Evolutionary conservation across 2,329 filamentous ascomycete genomes (phyloP).

Genomic region (Xylaria sp.): DNA sequence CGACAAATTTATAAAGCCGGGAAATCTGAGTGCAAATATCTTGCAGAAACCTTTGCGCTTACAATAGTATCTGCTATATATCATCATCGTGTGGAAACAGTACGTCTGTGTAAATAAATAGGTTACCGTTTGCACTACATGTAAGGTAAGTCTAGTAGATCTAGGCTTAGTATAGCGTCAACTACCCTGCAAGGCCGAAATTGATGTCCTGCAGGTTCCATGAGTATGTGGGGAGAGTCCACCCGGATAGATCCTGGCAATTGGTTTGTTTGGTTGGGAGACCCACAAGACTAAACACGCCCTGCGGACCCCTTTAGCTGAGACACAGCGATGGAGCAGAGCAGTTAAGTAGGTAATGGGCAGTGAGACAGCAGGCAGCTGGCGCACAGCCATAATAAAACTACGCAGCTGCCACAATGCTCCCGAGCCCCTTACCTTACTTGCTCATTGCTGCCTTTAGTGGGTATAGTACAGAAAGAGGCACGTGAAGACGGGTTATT

Average conservation of each 20-base stretch:
- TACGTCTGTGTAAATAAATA: not conserved
- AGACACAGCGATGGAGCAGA: not conserved
- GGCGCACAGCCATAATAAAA: not conserved
- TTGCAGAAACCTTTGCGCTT: not conserved
- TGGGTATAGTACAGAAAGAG: not conserved
- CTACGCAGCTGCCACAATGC: not conserved
- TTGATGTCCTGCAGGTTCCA: slow-evolving; percentile 42
- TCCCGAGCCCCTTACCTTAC: not conserved
- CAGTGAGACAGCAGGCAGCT: not conserved
- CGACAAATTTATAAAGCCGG: no score
- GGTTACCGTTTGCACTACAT: not conserved
- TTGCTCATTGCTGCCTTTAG: slow-evolving; percentile 6
- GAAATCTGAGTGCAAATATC: not conserved
- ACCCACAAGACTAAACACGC: not conserved
- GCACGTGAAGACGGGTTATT: slow-evolving; percentile 47
- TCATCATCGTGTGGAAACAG: no score
- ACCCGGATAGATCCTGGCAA: not conserved
- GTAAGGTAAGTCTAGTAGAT: not conserved
- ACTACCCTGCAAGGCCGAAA: slow-evolving; percentile 39
- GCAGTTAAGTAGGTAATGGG: not conserved
- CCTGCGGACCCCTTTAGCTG: slow-evolving; percentile 7
- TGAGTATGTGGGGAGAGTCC: slow-evolving; percentile 7
- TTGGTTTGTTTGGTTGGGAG: slow-evolving; percentile 9
- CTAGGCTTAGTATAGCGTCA: slow-evolving; percentile 6
- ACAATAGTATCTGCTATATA: no score